Percentiles rank a stretch among this genome's conserved stretches.
Evolutionary conservation across 2,329 filamentous ascomycete genomes (phyloP).

Genomic region (Ophiostoma pallidulum): DNA sequence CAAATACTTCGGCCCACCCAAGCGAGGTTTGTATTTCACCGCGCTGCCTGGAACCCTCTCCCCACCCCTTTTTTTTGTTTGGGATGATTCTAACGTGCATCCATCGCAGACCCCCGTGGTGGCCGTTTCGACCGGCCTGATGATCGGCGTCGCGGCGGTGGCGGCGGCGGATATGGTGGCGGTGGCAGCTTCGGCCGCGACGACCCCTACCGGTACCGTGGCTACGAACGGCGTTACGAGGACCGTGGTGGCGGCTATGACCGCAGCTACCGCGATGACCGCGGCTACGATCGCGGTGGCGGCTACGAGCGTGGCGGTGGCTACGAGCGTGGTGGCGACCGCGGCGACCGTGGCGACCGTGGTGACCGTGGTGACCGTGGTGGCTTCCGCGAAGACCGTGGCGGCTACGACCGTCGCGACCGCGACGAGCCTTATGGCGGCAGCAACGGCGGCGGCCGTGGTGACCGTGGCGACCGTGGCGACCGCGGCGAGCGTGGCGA

Average conservation of each 20-base stretch:
- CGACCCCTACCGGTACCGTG: conserved; percentile 26
- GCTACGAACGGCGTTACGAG: conserved; percentile 29
- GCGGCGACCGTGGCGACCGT: neutral
- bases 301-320: conserved; percentile 24
- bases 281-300: conserved; percentile 36
- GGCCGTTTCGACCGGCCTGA: conserved; percentile 51
- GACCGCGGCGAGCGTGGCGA: conserved; percentile 40
- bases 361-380: neutral
- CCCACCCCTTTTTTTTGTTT: conserved; percentile 17
- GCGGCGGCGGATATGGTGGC: conserved; percentile 46
- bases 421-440: conserved; percentile 28
- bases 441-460: conserved; percentile 30
- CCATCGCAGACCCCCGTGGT: conserved; percentile 24
- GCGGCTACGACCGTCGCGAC: conserved; percentile 43
- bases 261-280: conserved; percentile 40
- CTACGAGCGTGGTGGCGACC: conserved; percentile 32
- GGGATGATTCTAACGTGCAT: conserved; percentile 37
- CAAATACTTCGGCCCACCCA: conserved; percentile 98
- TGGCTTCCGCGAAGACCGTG: conserved; percentile 25
- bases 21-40: conserved; percentile 63
- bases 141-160: conserved; percentile 45
- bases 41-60: neutral
- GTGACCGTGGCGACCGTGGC: conserved; percentile 37
- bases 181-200: conserved; percentile 34
- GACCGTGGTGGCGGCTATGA: conserved; percentile 30